These are phyloP conservation scores for Termitomyces heimii DNA, from an alignment of 768 basidiomycete species.

Conservation along the genomic window DNA sequence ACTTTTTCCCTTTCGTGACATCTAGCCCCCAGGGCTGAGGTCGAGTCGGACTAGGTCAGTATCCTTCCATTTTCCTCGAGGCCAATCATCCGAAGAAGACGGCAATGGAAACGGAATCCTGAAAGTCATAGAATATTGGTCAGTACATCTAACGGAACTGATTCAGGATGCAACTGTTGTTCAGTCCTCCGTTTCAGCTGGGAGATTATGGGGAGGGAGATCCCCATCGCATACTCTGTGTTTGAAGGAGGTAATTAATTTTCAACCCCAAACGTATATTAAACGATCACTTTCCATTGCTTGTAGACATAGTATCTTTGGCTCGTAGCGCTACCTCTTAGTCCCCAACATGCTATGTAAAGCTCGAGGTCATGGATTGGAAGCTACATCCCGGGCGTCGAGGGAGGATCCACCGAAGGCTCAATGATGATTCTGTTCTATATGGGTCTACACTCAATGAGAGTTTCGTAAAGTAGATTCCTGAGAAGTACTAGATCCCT, in stretches of 20 bases:
- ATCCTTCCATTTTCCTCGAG: background rate
- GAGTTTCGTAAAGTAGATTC: constrained; percentile 8
- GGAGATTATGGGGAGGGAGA: background rate
- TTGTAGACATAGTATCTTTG: background rate
- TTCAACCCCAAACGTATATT: background rate
- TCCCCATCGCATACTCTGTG: background rate
- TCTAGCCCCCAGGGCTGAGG: background rate
- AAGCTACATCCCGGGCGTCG: constrained; percentile 6
- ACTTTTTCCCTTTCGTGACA: background rate
- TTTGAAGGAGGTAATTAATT: background rate
- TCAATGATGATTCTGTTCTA: constrained; percentile 1
- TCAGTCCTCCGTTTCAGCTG: background rate
- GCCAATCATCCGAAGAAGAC: background rate
- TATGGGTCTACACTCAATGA: constrained; percentile 3
- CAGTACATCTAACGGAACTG: background rate
- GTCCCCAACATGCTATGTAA: background rate
- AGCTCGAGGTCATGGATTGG: constrained; percentile 1
- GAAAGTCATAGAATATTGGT: background rate
- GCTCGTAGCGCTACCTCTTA: constrained; percentile 1
- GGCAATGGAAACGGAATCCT: background rate
- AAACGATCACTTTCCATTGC: background rate
- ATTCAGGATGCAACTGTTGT: background rate
- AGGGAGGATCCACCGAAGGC: constrained; percentile 12
- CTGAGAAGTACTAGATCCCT: constrained; percentile 6
- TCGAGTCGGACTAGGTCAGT: background rate